These are phyloP conservation scores for Colletotrichum higginsianum DNA, from an alignment of 2,329 filamentous ascomycete genomes.

Conservation along the genomic window DNA sequence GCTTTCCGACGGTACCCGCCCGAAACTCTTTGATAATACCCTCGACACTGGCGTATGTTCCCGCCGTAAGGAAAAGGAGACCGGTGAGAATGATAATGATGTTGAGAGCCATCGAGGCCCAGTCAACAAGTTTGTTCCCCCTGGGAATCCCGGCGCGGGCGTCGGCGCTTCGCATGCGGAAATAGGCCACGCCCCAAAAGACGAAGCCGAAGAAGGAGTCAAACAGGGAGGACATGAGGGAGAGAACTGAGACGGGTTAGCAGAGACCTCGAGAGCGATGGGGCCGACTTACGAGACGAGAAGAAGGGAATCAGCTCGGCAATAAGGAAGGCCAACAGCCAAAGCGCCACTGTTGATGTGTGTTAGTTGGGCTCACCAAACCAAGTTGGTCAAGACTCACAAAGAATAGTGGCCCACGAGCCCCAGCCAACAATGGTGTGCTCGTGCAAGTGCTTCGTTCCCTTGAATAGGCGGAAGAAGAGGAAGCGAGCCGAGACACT, in stretches of 20 bases:
- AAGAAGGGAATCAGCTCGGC: slow-evolving; percentile 96
- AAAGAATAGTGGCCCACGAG: slow-evolving; percentile 81
- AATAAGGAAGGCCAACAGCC: slow-evolving; percentile 93
- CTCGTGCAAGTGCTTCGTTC: slow-evolving; percentile 80
- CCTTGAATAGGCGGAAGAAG: slow-evolving; percentile 90
- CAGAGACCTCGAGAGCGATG: slow-evolving; percentile 43
- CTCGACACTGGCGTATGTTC: slow-evolving; percentile 85
- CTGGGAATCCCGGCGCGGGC: slow-evolving; percentile 67
- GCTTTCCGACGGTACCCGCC: slow-evolving; percentile 73
- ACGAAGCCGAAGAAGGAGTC: slow-evolving; percentile 97
- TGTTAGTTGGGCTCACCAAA: slow-evolving; percentile 16
- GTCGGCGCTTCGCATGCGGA: slow-evolving; percentile 80
- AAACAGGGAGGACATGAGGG: slow-evolving; percentile 88
- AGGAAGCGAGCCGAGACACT: slow-evolving; percentile 91
- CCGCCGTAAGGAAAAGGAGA: slow-evolving; percentile 84
- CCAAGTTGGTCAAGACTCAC: slow-evolving; percentile 52
- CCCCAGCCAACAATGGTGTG: slow-evolving; percentile 88
- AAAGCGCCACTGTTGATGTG: slow-evolving; percentile 68
- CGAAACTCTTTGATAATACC: slow-evolving; percentile 82
- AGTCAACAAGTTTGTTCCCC: slow-evolving; percentile 65
- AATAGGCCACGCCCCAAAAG: slow-evolving; percentile 89
- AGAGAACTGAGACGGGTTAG: slow-evolving; percentile 65
- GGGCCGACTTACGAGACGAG: slow-evolving; percentile 71
- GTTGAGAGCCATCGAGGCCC: slow-evolving; percentile 76
- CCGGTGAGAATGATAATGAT: slow-evolving; percentile 80